Evolutionary conservation across 345 rosid species (phyloP).

Genomic region (Zanthoxylum bungeanum): DNA sequence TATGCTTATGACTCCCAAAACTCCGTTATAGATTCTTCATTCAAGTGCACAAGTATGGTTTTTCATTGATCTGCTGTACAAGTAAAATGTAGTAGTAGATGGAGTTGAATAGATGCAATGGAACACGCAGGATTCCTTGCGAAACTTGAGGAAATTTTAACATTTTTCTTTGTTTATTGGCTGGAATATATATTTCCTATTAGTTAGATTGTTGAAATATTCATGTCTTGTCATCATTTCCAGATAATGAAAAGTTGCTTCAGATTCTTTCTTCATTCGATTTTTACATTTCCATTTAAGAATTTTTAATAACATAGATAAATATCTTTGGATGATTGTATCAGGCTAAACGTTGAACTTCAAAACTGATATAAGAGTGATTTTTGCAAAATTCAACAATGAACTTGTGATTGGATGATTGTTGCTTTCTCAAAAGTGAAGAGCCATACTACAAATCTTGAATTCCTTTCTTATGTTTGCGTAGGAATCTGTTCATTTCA

Average conservation of each 20-base stretch:
- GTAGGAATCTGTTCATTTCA: background rate
- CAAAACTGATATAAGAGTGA: background rate
- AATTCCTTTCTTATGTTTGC: background rate
- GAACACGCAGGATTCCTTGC: background rate
- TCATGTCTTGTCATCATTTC: background rate
- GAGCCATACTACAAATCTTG: background rate
- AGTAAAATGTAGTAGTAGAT: background rate
- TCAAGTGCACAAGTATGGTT: background rate
- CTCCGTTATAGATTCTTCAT: background rate
- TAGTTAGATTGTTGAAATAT: background rate
- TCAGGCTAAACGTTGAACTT: background rate
- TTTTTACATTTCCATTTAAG: too few relatives aligned
- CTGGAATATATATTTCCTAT: background rate
- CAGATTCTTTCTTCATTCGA: background rate
- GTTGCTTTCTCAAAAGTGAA: background rate
- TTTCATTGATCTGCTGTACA: background rate
- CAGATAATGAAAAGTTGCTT: background rate
- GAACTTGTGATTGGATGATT: background rate
- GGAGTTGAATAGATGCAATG: background rate
- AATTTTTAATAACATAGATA: too few relatives aligned
- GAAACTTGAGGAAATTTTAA: background rate
- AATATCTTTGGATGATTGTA: background rate
- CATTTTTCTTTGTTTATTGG: background rate
- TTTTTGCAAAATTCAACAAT: background rate
- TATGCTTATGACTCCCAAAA: conserved; percentile 5